Percentiles rank a stretch among this genome's conserved stretches.
Conservation (phyloP, 2,329 filamentous ascomycete genomes). For the Aspergillus sp. region DNA sequence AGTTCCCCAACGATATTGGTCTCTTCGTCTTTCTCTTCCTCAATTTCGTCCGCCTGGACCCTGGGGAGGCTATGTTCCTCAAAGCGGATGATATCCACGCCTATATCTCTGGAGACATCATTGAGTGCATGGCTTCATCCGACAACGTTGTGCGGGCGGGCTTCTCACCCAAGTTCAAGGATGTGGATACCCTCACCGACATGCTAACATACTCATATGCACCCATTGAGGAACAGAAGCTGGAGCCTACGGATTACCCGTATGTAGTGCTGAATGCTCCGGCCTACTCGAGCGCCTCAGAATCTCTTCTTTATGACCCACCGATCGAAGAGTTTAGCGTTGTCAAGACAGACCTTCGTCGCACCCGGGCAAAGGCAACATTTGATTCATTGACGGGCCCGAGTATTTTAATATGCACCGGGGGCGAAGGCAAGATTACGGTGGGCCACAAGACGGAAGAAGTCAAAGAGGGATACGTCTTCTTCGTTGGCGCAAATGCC, state of each 20-base stretch:
- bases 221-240: conserved; percentile 92
- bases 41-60: conserved; percentile 84
- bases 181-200: conserved; percentile 80
- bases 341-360: conserved; percentile 73
- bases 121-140: conserved; percentile 98
- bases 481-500: conserved; percentile 84
- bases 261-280: conserved; percentile 79
- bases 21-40: conserved; percentile 96
- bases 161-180: conserved; percentile 98
- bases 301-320: conserved; percentile 79
- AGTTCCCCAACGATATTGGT: conserved; percentile 89
- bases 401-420: conserved; percentile 88
- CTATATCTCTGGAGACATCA: conserved; percentile 76
- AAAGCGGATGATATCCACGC: conserved; percentile 97
- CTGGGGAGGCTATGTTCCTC: conserved; percentile 93
- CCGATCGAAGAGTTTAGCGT: conserved; percentile 97
- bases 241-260: conserved; percentile 79
- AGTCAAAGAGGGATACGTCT: conserved; percentile 71
- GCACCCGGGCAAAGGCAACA: conserved; percentile 72
- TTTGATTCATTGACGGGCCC: conserved; percentile 87
- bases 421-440: conserved; percentile 76
- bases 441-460: conserved; percentile 80
- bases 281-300: conserved; percentile 75
- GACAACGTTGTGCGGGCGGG: conserved; percentile 98
- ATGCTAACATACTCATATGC: conserved; percentile 97